Evolutionary conservation across 192 early-diverging fungal species (phyloP).

Genomic region (Coemansia sp.): DNA sequence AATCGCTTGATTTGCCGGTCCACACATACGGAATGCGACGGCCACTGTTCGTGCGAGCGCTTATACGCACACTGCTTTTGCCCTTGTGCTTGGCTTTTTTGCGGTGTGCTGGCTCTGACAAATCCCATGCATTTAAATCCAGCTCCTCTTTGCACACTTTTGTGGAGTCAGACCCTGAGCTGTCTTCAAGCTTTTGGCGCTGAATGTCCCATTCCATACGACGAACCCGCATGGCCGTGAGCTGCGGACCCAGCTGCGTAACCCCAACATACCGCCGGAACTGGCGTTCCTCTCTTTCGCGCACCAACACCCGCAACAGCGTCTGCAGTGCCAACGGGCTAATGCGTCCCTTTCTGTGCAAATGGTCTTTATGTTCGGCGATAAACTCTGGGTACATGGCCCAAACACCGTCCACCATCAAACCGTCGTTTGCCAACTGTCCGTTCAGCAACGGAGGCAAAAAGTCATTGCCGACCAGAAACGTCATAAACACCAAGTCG

Average conservation of each 20-base stretch:
- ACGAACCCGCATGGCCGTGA: constrained; percentile 24
- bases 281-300: constrained; percentile 52
- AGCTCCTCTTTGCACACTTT: not conserved
- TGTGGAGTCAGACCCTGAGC: too few relatives aligned
- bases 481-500: constrained; percentile 88
- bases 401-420: constrained; percentile 56
- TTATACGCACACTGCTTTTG: not conserved
- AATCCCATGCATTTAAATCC: not conserved
- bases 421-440: constrained; percentile 49
- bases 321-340: constrained; percentile 30
- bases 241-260: constrained; percentile 21
- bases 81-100: constrained; percentile 1
- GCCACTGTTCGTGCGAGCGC: not conserved
- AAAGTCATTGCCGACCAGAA: constrained; percentile 97
- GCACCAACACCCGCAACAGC: constrained; percentile 51
- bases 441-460: constrained; percentile 57
- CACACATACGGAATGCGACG: constrained; percentile 31
- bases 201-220: constrained; percentile 22
- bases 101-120: not conserved
- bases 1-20: constrained; percentile 9
- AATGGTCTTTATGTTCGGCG: constrained; percentile 1
- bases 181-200: not conserved
- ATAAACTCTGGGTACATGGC: constrained; percentile 22
- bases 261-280: constrained; percentile 48
- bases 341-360: constrained; percentile 58